These are phyloP conservation scores for Apophysomyces variabilis DNA, from an alignment of 371 early-diverging fungal genomes.

Conservation along the genomic window DNA sequence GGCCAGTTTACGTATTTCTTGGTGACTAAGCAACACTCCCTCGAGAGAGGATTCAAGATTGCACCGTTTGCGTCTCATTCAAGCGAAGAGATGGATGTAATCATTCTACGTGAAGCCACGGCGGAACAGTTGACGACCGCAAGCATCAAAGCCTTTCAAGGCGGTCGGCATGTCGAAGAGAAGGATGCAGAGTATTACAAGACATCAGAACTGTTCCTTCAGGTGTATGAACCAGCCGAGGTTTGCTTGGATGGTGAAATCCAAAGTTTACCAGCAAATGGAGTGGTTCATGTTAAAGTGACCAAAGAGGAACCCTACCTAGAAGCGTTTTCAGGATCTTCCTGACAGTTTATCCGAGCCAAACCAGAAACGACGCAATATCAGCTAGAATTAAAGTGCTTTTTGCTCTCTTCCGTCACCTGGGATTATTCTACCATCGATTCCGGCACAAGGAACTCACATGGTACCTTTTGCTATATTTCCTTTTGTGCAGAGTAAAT, in stretches of 20 bases:
- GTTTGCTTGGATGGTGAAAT: conserved; percentile 58
- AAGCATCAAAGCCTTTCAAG: conserved; percentile 37
- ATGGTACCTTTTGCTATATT: too few relatives aligned
- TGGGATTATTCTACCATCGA: too few relatives aligned
- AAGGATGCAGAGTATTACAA: conserved; percentile 45
- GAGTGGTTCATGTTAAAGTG: conserved; percentile 34
- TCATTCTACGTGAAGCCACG: conserved; percentile 33
- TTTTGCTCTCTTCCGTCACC: too few relatives aligned
- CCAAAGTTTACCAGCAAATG: conserved; percentile 29
- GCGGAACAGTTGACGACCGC: conserved; percentile 34
- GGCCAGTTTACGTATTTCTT: conserved; percentile 48
- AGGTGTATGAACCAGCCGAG: conserved; percentile 39
- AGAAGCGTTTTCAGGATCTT: conserved; percentile 18
- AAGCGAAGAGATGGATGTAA: conserved; percentile 38
- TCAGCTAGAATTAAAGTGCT: too few relatives aligned
- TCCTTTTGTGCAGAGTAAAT: too few relatives aligned
- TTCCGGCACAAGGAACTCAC: too few relatives aligned
- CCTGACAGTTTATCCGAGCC: not conserved
- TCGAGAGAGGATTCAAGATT: conserved; percentile 51
- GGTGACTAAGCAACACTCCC: conserved; percentile 39
- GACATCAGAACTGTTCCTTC: conserved; percentile 34
- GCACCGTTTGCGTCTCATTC: conserved; percentile 46
- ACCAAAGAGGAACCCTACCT: conserved; percentile 28
- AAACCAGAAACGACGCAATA: too few relatives aligned
- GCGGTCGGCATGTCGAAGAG: conserved; percentile 38